phyloP scores from a whole-genome alignment of 179 eudicot species.

The Beta macrorhiza region DNA sequence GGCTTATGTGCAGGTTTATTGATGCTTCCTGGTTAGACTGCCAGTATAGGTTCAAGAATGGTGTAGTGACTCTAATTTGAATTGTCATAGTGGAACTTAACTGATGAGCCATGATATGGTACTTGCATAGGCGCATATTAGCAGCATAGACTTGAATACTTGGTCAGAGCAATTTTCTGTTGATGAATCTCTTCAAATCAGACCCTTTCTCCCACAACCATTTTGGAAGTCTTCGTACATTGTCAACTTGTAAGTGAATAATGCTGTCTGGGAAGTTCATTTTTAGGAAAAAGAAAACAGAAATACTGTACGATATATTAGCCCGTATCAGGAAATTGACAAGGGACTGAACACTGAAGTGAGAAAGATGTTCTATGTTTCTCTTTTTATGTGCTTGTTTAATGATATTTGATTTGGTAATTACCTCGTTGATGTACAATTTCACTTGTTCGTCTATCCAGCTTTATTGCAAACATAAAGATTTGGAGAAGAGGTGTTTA shows the following conservation, averaged over 20 bases:
- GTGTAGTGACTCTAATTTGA: background rate
- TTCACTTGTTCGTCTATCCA: background rate
- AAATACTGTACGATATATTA: background rate
- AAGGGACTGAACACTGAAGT: background rate
- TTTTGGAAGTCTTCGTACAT: too few species aligned
- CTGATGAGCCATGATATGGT: background rate
- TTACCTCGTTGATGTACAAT: background rate
- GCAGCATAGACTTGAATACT: background rate
- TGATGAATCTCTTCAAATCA: background rate
- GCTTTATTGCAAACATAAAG: background rate
- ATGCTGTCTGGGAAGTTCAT: background rate
- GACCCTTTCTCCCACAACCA: too few species aligned
- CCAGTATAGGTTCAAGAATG: background rate
- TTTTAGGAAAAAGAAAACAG: background rate
- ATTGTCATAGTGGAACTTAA: background rate
- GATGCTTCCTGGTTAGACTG: background rate
- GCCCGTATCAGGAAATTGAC: too few species aligned
- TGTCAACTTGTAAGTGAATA: too few species aligned
- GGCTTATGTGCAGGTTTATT: background rate
- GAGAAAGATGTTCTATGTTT: background rate
- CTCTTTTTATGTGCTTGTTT: background rate
- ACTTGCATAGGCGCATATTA: background rate
- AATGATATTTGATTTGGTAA: too few species aligned
- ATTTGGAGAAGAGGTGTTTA: background rate
- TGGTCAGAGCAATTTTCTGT: background rate